Evolutionary conservation across 208 protist species (phyloP), one percentile per base, ranked within the genome.

Genomic region (Plasmodiophora brassicae): DNA sequence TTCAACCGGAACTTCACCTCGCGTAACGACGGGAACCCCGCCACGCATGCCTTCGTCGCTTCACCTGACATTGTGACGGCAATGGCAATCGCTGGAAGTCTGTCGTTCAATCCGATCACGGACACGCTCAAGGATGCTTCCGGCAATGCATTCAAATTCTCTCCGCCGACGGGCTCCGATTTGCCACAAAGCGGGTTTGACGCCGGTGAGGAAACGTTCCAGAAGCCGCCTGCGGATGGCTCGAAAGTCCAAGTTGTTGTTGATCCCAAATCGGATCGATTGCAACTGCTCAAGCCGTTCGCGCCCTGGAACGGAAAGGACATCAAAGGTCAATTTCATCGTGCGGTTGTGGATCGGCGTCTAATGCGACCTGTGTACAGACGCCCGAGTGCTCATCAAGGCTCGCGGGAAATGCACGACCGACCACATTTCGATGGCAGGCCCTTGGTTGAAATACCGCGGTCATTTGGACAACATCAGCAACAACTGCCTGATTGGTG

Each of bases 401-500:
- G 92, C 91, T 35, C 44, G 93, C 87, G 95, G 95, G 78, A 96
- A 96, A 88, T 96, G 94, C 91, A 96, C 95, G n/a, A 96, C 95
- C 25, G 95, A 96, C 90, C 94, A 96, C 90, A 96, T 96, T 46
- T 92, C 88, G 0, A 93, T 93, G 87, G 95, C 94, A 45, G 89
- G 78, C 25, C 90, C 93, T 84, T 95, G 94, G 94, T 89, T 95
- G 46, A 94, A 94, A 85, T 96, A 95, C 41, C 92, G 94, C 87
- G 94, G 95, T 60, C 94, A 96, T 87, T 90, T 96, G 38, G 94
- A 96, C 50, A 96, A 96, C 89, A 96, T 96, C 72, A 93, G 92
- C 41, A 96, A 96, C 92, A 96, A 96, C 88, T 91, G 94, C 60
- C 88, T 96, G 32, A 96, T 96, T 71, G 95, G 94, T 53, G 94